Percentiles rank a stretch among this genome's conserved stretches.
These are phyloP conservation scores for Lipomyces spencermartinsiae DNA, from an alignment of 805 yeast genomes.

Conservation along the genomic window DNA sequence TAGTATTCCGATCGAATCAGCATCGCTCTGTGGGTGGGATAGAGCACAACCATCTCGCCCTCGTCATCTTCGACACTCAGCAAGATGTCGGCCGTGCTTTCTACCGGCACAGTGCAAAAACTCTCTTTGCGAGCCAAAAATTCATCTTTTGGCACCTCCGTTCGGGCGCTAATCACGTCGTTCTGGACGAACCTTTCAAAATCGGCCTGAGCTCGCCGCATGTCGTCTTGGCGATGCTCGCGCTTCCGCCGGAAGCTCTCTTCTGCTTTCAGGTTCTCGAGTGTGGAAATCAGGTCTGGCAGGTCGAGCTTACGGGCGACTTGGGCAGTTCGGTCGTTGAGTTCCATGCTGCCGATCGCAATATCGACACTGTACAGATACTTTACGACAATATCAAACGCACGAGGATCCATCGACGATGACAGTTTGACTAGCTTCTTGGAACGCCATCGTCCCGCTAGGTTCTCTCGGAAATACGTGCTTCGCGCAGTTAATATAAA, in stretches of 20 bases:
- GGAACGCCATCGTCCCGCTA: conserved; percentile 42
- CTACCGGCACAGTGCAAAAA: conserved; percentile 27
- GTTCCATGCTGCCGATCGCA: conserved; percentile 46
- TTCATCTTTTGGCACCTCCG: neutral
- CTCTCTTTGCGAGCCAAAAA: neutral
- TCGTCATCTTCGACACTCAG: conserved; percentile 27
- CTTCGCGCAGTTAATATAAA: conserved; percentile 45
- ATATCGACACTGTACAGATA: conserved; percentile 51
- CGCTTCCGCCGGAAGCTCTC: conserved; percentile 44
- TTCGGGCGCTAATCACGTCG: conserved; percentile 41
- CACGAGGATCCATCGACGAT: conserved; percentile 40
- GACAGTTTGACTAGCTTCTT: conserved; percentile 39
- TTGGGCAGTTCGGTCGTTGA: conserved; percentile 40
- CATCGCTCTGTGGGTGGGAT: conserved; percentile 70
- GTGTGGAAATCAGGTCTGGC: conserved; percentile 49
- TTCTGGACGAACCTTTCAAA: conserved; percentile 43
- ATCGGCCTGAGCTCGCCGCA: conserved; percentile 43
- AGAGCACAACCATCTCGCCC: conserved; percentile 45
- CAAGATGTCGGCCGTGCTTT: conserved; percentile 33
- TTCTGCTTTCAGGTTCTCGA: conserved; percentile 45
- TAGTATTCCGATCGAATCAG: conserved; percentile 68
- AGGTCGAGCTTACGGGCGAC: conserved; percentile 49
- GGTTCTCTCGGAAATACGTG: conserved; percentile 43
- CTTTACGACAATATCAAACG: conserved; percentile 44
- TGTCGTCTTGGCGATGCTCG: conserved; percentile 47